These are phyloP conservation scores for Lactarius vividus DNA, from an alignment of 768 basidiomycete species.

Conservation along the genomic window DNA sequence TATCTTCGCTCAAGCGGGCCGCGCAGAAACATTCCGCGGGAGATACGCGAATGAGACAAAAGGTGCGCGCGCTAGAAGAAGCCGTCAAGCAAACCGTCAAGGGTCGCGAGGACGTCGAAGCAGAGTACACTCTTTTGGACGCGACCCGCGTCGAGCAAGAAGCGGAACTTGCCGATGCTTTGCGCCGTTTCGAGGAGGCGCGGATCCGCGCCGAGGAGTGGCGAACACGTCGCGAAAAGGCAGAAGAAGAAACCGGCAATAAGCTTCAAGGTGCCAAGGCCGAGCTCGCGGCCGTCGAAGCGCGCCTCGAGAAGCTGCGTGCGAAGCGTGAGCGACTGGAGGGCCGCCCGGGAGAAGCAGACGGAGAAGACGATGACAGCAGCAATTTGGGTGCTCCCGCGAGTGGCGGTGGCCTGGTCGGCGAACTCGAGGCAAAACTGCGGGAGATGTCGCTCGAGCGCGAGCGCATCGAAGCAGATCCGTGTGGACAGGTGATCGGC, in stretches of 20 bases:
- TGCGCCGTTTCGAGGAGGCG: constrained; percentile 26
- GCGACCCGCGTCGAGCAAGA: constrained; percentile 30
- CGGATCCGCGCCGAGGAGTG: constrained; percentile 21
- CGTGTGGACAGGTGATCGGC: constrained; percentile 31
- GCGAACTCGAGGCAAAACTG: constrained; percentile 68
- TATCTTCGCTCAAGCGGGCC: constrained; percentile 77
- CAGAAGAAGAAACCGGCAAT: constrained; percentile 46
- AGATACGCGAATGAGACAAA: constrained; percentile 82
- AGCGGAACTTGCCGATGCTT: constrained; percentile 33
- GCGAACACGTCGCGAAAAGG: constrained; percentile 31
- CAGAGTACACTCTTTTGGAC: constrained; percentile 41
- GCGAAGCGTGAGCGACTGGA: constrained; percentile 69
- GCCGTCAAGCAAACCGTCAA: constrained; percentile 71
- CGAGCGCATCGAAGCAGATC: constrained; percentile 41
- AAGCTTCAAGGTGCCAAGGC: constrained; percentile 40
- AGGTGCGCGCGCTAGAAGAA: constrained; percentile 84
- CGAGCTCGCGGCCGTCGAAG: constrained; percentile 40
- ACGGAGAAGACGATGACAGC: constrained; percentile 2
- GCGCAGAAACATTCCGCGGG: constrained; percentile 73
- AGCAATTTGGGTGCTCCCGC: neutral
- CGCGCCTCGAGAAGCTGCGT: constrained; percentile 61
- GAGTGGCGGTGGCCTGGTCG: constrained; percentile 40
- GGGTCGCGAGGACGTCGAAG: constrained; percentile 47
- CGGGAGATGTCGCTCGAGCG: constrained; percentile 59
- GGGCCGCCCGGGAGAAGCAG: constrained; percentile 28